Percentiles rank a stretch among this genome's conserved stretches.
phyloP scores from a whole-genome alignment of 805 yeast genomes.

The Teunomyces cretensis region DNA sequence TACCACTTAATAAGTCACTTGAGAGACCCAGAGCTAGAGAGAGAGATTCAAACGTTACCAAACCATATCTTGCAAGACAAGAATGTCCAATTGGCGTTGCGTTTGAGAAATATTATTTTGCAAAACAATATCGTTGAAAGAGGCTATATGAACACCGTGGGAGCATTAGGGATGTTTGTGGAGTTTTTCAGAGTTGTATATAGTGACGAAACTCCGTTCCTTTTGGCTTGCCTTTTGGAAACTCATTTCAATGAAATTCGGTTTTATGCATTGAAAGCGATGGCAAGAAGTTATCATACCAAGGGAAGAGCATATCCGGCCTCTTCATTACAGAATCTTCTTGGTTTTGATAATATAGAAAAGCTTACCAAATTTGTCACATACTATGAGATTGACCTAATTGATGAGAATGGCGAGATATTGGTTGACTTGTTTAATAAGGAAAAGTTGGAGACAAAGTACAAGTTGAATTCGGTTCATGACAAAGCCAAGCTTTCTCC shows the following conservation, averaged over 20 bases:
- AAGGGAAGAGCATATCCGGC: slow-evolving; percentile 67
- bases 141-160: slow-evolving; percentile 47
- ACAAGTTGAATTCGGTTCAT: slow-evolving; percentile 36
- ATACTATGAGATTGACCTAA: slow-evolving; percentile 57
- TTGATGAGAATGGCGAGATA: slow-evolving; percentile 24
- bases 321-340: slow-evolving; percentile 41
- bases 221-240: slow-evolving; percentile 74
- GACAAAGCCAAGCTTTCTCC: slow-evolving; percentile 41
- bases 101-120: slow-evolving; percentile 63
- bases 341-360: slow-evolving; percentile 67
- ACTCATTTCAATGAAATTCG: slow-evolving; percentile 78
- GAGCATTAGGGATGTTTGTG: slow-evolving; percentile 58
- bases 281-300: slow-evolving; percentile 66
- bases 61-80: slow-evolving; percentile 49
- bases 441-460: slow-evolving; percentile 39
- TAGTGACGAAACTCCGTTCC: slow-evolving; percentile 53
- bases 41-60: slow-evolving; percentile 72
- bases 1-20: slow-evolving; percentile 78
- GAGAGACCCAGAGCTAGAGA: slow-evolving; percentile 81
- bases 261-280: slow-evolving; percentile 65
- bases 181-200: slow-evolving; percentile 61
- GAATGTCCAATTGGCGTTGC: slow-evolving; percentile 67
- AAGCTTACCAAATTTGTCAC: slow-evolving; percentile 57
- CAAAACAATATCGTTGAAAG: slow-evolving; percentile 60
- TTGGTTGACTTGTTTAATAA: slow-evolving; percentile 42